A percentile compares a stretch with the other conserved stretches of the same genome.
Evolutionary conservation across 495 filamentous ascomycete genomes (phyloP).

Genomic region (Sphaerosporella brunnea): DNA sequence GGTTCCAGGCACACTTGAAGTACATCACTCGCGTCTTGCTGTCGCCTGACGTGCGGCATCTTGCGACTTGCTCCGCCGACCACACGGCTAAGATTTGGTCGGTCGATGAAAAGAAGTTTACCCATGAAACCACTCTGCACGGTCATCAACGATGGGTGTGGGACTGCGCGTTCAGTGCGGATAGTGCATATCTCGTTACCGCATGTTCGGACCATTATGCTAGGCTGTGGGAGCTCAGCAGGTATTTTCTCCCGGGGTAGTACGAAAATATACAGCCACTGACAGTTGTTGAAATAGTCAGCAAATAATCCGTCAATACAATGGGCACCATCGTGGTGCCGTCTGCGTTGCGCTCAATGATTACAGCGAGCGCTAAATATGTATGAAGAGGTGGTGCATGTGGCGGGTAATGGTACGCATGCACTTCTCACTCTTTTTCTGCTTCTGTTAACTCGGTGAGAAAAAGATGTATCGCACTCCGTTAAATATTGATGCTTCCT

Average conservation of each 20-base stretch:
- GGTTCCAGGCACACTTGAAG: conserved; percentile 79
- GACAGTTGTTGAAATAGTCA: conserved; percentile 35
- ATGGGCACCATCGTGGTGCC: conserved; percentile 86
- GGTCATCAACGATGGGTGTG: conserved; percentile 97
- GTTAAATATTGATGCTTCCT: too few relatives aligned
- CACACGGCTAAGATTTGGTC: conserved; percentile 98
- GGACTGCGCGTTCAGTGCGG: conserved; percentile 96
- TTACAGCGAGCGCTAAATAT: conserved; percentile 60
- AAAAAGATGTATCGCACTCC: too few relatives aligned
- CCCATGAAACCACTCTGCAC: conserved; percentile 73
- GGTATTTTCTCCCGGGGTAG: conserved; percentile 13
- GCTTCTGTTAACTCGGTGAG: too few relatives aligned
- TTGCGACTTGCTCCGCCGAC: conserved; percentile 93
- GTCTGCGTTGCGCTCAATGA: conserved; percentile 96
- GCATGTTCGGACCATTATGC: conserved; percentile 96
- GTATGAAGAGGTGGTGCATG: too few relatives aligned
- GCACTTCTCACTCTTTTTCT: too few relatives aligned
- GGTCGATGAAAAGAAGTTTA: conserved; percentile 54
- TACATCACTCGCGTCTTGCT: conserved; percentile 93
- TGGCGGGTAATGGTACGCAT: too few relatives aligned
- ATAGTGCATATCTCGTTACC: conserved; percentile 93
- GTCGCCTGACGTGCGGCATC: conserved; percentile 89
- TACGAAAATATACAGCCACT: neutral
- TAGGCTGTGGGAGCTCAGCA: conserved; percentile 78
- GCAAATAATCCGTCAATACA: conserved; percentile 89